Evolutionary conservation across 139 green algal species (phyloP).

Genomic region (Volvox africanus): DNA sequence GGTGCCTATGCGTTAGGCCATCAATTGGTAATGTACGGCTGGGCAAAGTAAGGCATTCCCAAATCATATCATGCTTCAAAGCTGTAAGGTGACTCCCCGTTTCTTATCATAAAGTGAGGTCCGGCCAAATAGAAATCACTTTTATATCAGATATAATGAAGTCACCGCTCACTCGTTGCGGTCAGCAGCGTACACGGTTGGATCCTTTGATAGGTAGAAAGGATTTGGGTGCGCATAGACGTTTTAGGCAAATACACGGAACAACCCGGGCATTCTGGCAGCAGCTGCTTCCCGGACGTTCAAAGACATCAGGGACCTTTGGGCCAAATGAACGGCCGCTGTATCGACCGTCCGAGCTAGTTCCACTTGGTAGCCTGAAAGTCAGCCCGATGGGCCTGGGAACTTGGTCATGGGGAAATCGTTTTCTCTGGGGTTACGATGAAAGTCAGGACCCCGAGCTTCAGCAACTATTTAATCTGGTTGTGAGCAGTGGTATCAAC

Average conservation of each 20-base stretch:
- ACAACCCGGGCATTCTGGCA: conserved; percentile 14
- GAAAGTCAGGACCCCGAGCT: conserved; percentile 90
- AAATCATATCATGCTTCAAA: too few relatives aligned
- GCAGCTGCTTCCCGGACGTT: conserved; percentile 6
- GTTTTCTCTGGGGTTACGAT: conserved; percentile 93
- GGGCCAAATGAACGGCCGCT: conserved; percentile 3
- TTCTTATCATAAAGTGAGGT: too few relatives aligned
- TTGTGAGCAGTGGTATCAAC: conserved; percentile 81
- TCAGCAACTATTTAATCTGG: conserved; percentile 88
- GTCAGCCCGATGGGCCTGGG: conserved; percentile 82
- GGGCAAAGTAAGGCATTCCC: too few relatives aligned
- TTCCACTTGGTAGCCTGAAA: conserved; percentile 6
- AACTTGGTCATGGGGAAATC: conserved; percentile 84
- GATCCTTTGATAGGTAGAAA: background rate
- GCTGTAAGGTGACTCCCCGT: too few relatives aligned
- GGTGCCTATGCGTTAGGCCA: too few relatives aligned
- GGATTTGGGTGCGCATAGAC: background rate
- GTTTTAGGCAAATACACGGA: background rate
- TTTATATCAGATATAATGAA: background rate
- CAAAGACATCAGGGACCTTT: background rate
- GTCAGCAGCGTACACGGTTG: background rate
- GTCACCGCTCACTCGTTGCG: background rate
- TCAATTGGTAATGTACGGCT: too few relatives aligned
- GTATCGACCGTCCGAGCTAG: conserved; percentile 40
- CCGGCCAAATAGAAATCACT: too few relatives aligned